A percentile compares a stretch with the other conserved stretches of the same genome.
These are phyloP conservation scores for Arachnopeziza araneosa DNA, from an alignment of 2,329 filamentous ascomycete genomes.

Conservation along the genomic window DNA sequence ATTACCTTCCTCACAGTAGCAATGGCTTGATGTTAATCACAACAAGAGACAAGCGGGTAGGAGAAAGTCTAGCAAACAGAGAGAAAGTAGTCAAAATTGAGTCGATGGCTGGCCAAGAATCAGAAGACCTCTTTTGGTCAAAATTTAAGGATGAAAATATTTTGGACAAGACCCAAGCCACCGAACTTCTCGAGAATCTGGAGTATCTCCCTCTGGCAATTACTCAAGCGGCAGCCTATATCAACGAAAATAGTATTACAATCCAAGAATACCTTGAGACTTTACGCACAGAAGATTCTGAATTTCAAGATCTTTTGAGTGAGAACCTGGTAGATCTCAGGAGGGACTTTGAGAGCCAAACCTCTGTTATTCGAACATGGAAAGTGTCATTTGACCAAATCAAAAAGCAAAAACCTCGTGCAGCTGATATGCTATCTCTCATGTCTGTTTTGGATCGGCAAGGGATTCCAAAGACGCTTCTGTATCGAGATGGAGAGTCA, in stretches of 20 bases:
- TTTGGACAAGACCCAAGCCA: background rate
- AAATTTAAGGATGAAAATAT: background rate
- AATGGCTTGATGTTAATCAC: background rate
- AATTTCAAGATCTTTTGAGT: background rate
- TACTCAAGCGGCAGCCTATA: background rate
- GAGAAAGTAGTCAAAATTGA: background rate
- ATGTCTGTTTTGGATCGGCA: constrained; percentile 18
- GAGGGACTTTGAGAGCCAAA: constrained; percentile 27
- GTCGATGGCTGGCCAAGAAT: background rate
- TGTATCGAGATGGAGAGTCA: background rate
- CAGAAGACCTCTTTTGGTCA: background rate
- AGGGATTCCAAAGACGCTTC: constrained; percentile 15
- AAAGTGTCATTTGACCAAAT: constrained; percentile 34
- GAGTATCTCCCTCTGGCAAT: background rate
- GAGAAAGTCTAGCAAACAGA: background rate
- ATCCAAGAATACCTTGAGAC: constrained; percentile 32
- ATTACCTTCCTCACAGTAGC: background rate
- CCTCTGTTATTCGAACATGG: constrained; percentile 34
- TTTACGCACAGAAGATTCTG: constrained; percentile 10
- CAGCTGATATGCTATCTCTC: constrained; percentile 16
- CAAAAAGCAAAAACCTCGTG: constrained; percentile 12
- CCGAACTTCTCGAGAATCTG: background rate
- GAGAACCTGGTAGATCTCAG: background rate
- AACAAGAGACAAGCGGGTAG: constrained; percentile 9
- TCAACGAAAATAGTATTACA: constrained; percentile 15